Percentiles rank a stretch among this genome's conserved stretches.
Evolutionary conservation across 164 flowering plant genomes (phyloP).

Genomic region (Vitis labrusca): DNA sequence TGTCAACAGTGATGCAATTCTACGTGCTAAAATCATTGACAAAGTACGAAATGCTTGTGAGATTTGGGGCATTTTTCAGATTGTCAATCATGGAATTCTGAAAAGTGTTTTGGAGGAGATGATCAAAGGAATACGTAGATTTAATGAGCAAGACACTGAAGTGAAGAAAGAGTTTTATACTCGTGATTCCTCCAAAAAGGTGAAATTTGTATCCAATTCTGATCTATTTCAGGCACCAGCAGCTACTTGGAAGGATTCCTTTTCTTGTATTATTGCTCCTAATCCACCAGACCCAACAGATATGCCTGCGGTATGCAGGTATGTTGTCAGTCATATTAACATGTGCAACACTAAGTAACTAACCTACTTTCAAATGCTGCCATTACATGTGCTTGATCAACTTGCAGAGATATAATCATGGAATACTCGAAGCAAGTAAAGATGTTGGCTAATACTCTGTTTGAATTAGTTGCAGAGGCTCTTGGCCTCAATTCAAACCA

Average conservation of each 20-base stretch:
- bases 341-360: no score
- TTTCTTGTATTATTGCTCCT: slow-evolving; percentile 20
- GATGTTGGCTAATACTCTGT: slow-evolving; percentile 6
- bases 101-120: slow-evolving; percentile 25
- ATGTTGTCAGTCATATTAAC: not conserved
- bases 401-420: slow-evolving; percentile 11
- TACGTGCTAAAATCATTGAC: slow-evolving; percentile 17
- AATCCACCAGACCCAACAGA: slow-evolving; percentile 20
- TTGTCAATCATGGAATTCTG: slow-evolving; percentile 45
- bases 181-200: slow-evolving; percentile 16
- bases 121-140: slow-evolving; percentile 23
- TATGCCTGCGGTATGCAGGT: slow-evolving; percentile 32
- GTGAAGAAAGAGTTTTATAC: slow-evolving; percentile 34
- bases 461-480: slow-evolving; percentile 29
- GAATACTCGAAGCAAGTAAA: slow-evolving; percentile 21
- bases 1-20: not conserved
- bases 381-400: no score
- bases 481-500: slow-evolving; percentile 21
- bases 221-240: slow-evolving; percentile 21
- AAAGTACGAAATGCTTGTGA: slow-evolving; percentile 30
- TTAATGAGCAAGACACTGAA: slow-evolving; percentile 34
- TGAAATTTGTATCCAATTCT: slow-evolving; percentile 24
- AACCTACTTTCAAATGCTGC: no score
- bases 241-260: slow-evolving; percentile 45
- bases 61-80: slow-evolving; percentile 48